Base-by-base conservation (phyloP, 192 early-diverging fungal genomes). In the Pecoramyces ruminantium region DNA sequence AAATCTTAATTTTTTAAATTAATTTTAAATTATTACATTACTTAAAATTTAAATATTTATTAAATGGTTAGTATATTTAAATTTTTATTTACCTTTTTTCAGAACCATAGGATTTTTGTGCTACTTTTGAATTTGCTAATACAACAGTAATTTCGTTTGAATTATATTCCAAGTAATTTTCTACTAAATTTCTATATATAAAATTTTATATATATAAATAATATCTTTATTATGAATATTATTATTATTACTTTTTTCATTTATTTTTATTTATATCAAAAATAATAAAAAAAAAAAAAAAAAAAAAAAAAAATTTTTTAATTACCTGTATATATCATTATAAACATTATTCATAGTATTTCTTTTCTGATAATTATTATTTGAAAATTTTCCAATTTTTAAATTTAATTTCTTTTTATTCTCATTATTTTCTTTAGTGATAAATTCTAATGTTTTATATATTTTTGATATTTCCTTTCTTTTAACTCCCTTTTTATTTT, bases 21-120 rank as follows among this genome's bases (percentile, higher is more conserved):
- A 34, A 34, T 6, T 34, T 34, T 34, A 34, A 34, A 34, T 34
- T 6, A 34, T 34, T 6, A 34, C 11, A 34, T 34, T 34, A 34
- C 11, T 34, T 34, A 34, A 6, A 34, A 6, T 34, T 34, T 34
- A 6, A 6, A 6, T 34, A 34, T 34, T 34, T 34, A 34, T 34
- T 34, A n/a, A n/a, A n/a, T n/a, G n/a, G n/a, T 34, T 34, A 34
- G 3, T 34, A 6, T 34, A 34, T 34, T 34, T 34, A 34, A 34
- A 6, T 34, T 34, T 34, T 34, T 34, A 6, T 34, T 34, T 34
- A 92, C 87, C 96, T 89, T 86, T 96, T 96, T 83, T 97, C 96
- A 38, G 92, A 93, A 29, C 95, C 96, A 82, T 97, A 97, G 4
- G 92, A 93, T 81, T 97, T 97, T 87, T 97, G 96, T 11, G 92